Conservation (phyloP, 257 asterid genomes). For the Osmanthus fragrans region DNA sequence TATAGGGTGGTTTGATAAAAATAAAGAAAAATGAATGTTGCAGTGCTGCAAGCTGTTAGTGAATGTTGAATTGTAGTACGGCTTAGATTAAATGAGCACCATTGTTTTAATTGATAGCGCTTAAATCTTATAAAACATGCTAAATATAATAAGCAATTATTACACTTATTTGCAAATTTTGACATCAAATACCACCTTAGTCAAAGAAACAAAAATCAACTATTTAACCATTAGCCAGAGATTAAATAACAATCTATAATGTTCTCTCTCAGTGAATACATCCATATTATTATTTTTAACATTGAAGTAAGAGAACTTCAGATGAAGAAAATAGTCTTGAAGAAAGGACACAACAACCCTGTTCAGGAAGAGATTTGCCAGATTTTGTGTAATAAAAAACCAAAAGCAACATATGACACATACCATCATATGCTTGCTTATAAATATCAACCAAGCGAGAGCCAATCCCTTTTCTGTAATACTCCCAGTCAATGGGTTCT, state of each 20-base stretch:
- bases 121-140: not conserved
- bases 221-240: not conserved
- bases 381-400: not conserved
- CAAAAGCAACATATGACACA: constrained; percentile 1
- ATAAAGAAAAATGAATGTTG: not conserved
- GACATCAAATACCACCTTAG: not conserved
- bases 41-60: not conserved
- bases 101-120: not conserved
- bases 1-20: not conserved
- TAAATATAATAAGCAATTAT: not conserved
- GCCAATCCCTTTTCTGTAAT: constrained; percentile 54
- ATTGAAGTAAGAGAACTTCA: not conserved
- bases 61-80: not conserved
- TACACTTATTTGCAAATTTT: not conserved
- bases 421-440: constrained; percentile 42
- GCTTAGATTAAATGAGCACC: not conserved
- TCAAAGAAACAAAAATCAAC: not conserved
- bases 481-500: constrained; percentile 53
- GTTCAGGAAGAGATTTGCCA: not conserved
- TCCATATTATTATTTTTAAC: constrained; percentile 10
- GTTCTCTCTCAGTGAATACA: not conserved
- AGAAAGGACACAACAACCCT: not conserved
- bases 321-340: constrained; percentile 2
- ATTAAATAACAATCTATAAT: not conserved
- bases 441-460: constrained; percentile 48